Evolutionary conservation across 768 basidiomycete genomes (phyloP).

Genomic region (Cyclocybe cylindracea): DNA sequence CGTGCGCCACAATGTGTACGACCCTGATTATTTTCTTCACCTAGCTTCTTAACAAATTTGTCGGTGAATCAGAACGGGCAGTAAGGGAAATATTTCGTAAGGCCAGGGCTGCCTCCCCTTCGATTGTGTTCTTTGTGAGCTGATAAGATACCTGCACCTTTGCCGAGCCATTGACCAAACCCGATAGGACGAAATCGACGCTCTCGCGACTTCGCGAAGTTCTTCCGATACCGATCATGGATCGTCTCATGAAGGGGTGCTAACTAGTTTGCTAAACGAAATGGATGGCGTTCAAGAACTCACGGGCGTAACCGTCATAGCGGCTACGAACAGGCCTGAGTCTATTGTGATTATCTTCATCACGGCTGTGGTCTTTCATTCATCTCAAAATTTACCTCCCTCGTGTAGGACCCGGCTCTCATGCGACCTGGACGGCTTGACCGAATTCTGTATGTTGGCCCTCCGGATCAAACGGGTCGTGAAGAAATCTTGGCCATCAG

Average conservation of each 20-base stretch:
- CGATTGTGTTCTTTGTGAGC: conserved; percentile 94
- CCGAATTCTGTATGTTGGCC: conserved; percentile 91
- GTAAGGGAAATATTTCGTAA: conserved; percentile 96
- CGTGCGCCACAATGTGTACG: neutral
- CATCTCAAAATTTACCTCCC: neutral
- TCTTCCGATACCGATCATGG: conserved; percentile 55
- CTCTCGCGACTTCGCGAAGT: conserved; percentile 78
- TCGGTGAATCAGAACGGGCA: conserved; percentile 95
- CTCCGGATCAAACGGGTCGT: conserved; percentile 78
- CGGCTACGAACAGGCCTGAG: conserved; percentile 95
- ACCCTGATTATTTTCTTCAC: conserved; percentile 4
- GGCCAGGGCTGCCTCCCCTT: conserved; percentile 90
- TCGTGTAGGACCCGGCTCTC: conserved; percentile 81
- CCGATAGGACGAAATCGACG: conserved; percentile 93
- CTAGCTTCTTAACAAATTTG: conserved; percentile 95
- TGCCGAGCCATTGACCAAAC: too few species aligned
- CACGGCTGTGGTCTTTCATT: neutral
- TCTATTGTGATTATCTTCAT: conserved; percentile 53
- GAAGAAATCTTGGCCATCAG: conserved; percentile 86
- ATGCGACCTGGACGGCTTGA: conserved; percentile 96
- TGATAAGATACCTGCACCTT: neutral
- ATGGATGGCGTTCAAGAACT: conserved; percentile 99
- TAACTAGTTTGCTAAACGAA: conserved; percentile 92
- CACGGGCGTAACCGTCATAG: conserved; percentile 91
- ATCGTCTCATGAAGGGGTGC: conserved; percentile 80